Base-by-base conservation (phyloP, 108 stramenopile genomes). In the Cylindrotheca closterium region DNA sequence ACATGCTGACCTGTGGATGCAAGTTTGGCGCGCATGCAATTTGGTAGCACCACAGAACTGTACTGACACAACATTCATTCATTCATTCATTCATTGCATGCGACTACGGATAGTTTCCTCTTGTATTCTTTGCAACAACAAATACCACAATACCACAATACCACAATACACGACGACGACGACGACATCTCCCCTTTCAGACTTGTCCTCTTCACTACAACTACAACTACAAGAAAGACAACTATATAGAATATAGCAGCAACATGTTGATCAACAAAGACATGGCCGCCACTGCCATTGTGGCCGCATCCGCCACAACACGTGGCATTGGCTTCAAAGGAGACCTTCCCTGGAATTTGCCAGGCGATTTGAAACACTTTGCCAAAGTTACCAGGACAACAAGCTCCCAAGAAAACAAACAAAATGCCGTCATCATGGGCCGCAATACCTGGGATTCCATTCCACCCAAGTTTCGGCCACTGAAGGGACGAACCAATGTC, bases 401-500 rank as follows among this genome's bases (percentile, higher is more conserved):
- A 37, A 72, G 77, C 25, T 55, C 80, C 21, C 22, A 5, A 17
- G 30, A 22, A 28, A 24, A 67, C 47, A 74, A 75, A 32, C 65
- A 55, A 64, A 98, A 98, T 72, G 99, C 98, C 4, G 97, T 98
- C 51, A 83, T 99, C 69, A 98, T 99, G 98, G 99, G 99, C 0
- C 92, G 98, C n/a, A 97, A 96, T 68, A 99, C 99, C 8, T 99
- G 97, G 97, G 90, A 96, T 42, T 92, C 90, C 62, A 97, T 99
- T 63, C 98, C 99, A 4, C 18, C 75, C 47, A 89, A 86, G 59
- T 98, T 96, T 66, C 93, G 98, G 18, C 99, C 99, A 0, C 67
- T 99, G 25, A 62, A 69, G 2, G 93, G 87, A 37, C 91, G 99
- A 18, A 58, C 76, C 55, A 99, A 99, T 79, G 91, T 98, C 25